Evolutionary conservation across 257 asterid genomes (phyloP).

Genomic region (Lavandula angustifolia): DNA sequence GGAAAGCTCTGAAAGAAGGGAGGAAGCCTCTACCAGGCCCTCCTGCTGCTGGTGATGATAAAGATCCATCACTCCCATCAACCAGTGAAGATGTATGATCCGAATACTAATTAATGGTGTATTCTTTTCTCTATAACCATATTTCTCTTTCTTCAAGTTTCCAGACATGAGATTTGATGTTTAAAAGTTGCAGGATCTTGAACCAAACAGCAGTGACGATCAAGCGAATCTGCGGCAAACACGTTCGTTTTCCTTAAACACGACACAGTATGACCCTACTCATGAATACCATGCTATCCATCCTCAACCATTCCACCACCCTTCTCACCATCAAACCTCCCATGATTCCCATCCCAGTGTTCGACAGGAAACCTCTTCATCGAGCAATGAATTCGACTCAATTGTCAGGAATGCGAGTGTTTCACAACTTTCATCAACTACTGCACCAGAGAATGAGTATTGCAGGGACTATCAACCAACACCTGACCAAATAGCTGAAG

Average conservation of each 20-base stretch:
- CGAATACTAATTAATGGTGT: background rate
- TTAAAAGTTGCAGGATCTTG: conserved; percentile 48
- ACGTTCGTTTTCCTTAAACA: background rate
- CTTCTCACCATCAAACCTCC: conserved; percentile 55
- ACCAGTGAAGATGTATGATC: conserved; percentile 37
- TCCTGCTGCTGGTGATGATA: conserved; percentile 80
- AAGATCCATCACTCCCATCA: conserved; percentile 36
- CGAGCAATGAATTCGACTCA: conserved; percentile 40
- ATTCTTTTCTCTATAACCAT: too few relatives aligned
- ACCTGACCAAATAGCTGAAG: conserved; percentile 73
- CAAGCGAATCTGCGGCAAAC: conserved; percentile 3
- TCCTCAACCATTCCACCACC: conserved; percentile 6
- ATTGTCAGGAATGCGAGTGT: conserved; percentile 44
- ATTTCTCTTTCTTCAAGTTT: too few relatives aligned
- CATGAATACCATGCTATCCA: background rate
- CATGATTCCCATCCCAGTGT: conserved; percentile 48
- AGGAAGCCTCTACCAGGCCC: conserved; percentile 87
- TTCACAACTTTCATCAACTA: conserved; percentile 43
- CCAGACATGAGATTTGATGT: background rate
- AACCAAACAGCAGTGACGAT: conserved; percentile 44
- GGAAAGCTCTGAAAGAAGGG: conserved; percentile 94
- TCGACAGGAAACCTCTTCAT: conserved; percentile 40
- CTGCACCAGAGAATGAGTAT: conserved; percentile 45
- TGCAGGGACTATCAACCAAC: conserved; percentile 67
- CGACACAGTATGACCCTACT: background rate